Conservation (phyloP, 441 rosid species). For the Erodium chrysanthum region DNA sequence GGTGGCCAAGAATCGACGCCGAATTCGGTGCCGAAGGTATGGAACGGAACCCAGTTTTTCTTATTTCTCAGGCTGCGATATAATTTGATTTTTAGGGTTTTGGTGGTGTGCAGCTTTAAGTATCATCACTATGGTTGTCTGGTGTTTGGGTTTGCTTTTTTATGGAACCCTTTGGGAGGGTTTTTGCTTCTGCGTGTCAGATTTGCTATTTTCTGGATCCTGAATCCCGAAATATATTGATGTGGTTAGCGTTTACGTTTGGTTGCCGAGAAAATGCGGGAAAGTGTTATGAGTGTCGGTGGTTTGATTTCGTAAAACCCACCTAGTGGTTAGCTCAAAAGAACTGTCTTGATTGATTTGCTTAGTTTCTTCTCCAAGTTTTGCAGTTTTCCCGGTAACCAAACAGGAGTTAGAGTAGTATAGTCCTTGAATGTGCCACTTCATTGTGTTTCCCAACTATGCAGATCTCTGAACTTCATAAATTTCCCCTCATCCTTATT, state of each 20-base stretch:
- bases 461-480: neutral
- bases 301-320: neutral
- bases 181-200: neutral
- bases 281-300: neutral
- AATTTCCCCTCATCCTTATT: neutral
- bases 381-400: neutral
- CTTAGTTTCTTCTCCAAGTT: neutral
- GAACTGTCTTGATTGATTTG: neutral
- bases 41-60: slow-evolving; percentile 11
- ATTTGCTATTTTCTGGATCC: neutral
- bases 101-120: neutral
- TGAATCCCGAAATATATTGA: neutral
- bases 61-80: neutral
- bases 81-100: no score
- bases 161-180: neutral
- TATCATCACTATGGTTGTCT: neutral
- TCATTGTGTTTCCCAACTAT: no score
- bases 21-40: slow-evolving; percentile 29
- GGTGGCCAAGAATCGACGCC: slow-evolving; percentile 27
- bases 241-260: slow-evolving; percentile 5
- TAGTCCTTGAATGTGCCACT: neutral
- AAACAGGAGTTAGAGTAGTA: neutral
- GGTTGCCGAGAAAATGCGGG: slow-evolving; percentile 10
- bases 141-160: neutral
- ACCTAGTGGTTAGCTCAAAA: neutral